Evolutionary conservation across 768 basidiomycete genomes (phyloP), one percentile per base, ranked within the genome.

Genomic region (Baorangia bicolor): DNA sequence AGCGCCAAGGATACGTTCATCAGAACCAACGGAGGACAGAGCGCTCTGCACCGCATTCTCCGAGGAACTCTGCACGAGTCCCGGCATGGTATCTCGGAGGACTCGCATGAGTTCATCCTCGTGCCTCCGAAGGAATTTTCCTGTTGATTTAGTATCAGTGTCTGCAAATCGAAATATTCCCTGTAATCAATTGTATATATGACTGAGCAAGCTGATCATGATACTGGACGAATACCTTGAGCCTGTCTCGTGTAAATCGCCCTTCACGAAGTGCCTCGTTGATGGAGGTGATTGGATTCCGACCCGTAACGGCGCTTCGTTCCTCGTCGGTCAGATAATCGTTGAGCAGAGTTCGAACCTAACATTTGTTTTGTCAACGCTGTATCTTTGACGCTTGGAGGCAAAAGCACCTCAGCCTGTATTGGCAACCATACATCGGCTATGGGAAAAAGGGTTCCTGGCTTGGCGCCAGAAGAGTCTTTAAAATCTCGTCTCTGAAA

Each of bases 241-340:
- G 75, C 69, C 78, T 88, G 62, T 98, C 94, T 55, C 94, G 81
- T 25, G 75, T 77, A 60, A 88, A 85, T 62, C 84, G 88, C 34
- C 92, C 90, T 51, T 92, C 91, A 16, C 93, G 82, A 37, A 99
- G 80, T 14, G 92, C 87, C 62, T 98, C 97, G 62, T 95, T 97
- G 69, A 98, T 93, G 2, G 95, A 94, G 0, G 87, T 85, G 57
- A 98, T 88, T 8, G 92, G 92, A 69, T 95, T 94, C 42, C 94
- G 81, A 7, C 90, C 87, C 21, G 90, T 80, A 10, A 85, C 79
- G 6, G 85, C 79, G 10, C 89, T 88, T 72, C 86, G 86, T 58
- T 92, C 88, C 61, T 96, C 94, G 71, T 94, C 92, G n/a, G 87
- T 88, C 2, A 99, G 77, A 74, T 98, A 98, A 71, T 94, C 92